A percentile compares a stretch with the other conserved stretches of the same genome.
These are phyloP conservation scores for Pichia kudriavzevii DNA, from an alignment of 1,139 yeast species.

Conservation along the genomic window DNA sequence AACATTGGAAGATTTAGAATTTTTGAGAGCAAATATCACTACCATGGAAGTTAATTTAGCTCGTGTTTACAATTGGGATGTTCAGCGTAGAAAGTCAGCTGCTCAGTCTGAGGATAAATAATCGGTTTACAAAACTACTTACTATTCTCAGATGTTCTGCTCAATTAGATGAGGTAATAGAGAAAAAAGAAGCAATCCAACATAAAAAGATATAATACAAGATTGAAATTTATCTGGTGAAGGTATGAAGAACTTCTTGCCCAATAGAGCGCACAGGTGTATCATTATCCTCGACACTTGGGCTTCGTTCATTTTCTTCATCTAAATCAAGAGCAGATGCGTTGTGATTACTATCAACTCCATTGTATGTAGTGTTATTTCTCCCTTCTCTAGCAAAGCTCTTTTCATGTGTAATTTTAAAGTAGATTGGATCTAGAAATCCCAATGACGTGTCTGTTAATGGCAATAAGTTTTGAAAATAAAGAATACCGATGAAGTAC, in stretches of 20 bases:
- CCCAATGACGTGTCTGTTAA: constrained; percentile 51
- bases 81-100: constrained; percentile 51
- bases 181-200: not conserved
- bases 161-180: no score
- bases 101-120: constrained; percentile 1
- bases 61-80: constrained; percentile 92
- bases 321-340: constrained; percentile 2
- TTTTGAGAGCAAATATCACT: constrained; percentile 84
- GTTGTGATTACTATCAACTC: constrained; percentile 13
- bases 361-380: constrained; percentile 2
- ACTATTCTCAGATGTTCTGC: no score
- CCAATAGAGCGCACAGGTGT: constrained; percentile 55
- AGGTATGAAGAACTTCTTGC: constrained; percentile 49
- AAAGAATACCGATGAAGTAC: constrained; percentile 49
- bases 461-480: constrained; percentile 50
- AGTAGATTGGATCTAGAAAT: constrained; percentile 25
- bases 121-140: no score
- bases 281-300: constrained; percentile 33
- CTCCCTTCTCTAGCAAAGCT: constrained; percentile 25
- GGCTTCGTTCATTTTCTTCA: constrained; percentile 8
- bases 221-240: constrained; percentile 33
- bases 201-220: not conserved
- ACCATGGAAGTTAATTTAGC: constrained; percentile 98
- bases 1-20: constrained; percentile 81
- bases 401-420: constrained; percentile 9